These are phyloP conservation scores for Obelidium mucronatum DNA, from an alignment of 192 early-diverging fungal genomes.

Conservation along the genomic window DNA sequence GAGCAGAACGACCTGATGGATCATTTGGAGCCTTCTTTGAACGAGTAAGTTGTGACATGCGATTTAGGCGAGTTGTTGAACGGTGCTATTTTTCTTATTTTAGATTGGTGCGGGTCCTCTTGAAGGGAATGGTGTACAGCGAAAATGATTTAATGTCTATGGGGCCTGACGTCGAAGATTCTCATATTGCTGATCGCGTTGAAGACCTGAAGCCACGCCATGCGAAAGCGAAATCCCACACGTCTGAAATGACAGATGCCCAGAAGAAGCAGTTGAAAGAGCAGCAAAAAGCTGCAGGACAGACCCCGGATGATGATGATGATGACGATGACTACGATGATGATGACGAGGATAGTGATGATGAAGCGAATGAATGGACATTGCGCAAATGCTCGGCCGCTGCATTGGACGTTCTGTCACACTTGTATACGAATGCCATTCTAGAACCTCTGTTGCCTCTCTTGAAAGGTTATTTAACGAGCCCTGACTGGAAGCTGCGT, in stretches of 20 bases:
- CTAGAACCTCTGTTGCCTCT: slow-evolving; percentile 86
- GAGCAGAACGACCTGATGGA: slow-evolving; percentile 86
- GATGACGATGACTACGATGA: slow-evolving; percentile 83
- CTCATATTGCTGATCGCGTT: slow-evolving; percentile 83
- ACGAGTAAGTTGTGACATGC: slow-evolving; percentile 26
- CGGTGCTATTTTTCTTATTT: not conserved
- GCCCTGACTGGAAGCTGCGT: slow-evolving; percentile 86
- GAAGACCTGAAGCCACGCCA: slow-evolving; percentile 96
- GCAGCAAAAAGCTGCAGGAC: slow-evolving; percentile 43
- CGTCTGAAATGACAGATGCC: slow-evolving; percentile 56
- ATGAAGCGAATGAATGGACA: slow-evolving; percentile 95
- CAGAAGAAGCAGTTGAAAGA: slow-evolving; percentile 50
- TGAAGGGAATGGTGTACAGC: slow-evolving; percentile 96
- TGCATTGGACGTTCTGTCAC: slow-evolving; percentile 92
- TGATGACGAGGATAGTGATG: slow-evolving; percentile 86
- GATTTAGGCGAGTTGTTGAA: not conserved
- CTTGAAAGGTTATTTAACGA: slow-evolving; percentile 82
- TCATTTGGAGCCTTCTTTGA: slow-evolving; percentile 56
- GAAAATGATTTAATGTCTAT: slow-evolving; percentile 84
- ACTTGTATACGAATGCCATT: slow-evolving; percentile 84
- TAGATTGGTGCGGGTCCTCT: slow-evolving; percentile 88
- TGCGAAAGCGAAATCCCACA: slow-evolving; percentile 83
- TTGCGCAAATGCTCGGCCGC: slow-evolving; percentile 98
- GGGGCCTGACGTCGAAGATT: slow-evolving; percentile 79
- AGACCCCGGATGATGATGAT: slow-evolving; percentile 43